phyloP scores from a whole-genome alignment of 2,329 filamentous ascomycete species.

The Epichloe sibirici region DNA sequence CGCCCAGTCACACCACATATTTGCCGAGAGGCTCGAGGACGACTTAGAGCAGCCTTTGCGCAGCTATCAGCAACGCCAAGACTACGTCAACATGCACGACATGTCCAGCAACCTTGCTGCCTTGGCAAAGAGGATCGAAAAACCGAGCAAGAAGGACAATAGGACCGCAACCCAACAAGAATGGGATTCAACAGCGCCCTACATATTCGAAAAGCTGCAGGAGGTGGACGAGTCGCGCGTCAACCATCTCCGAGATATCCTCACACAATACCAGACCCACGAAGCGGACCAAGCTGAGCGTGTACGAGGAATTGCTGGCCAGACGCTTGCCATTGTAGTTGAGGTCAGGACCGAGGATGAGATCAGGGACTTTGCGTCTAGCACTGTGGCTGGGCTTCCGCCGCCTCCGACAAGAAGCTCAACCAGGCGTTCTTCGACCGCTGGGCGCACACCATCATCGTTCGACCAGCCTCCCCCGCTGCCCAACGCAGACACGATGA shows the following conservation, averaged over 20 bases:
- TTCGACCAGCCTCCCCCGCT: conserved; percentile 4
- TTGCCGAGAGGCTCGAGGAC: conserved; percentile 71
- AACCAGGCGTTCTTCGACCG: conserved; percentile 27
- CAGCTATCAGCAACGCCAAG: conserved; percentile 59
- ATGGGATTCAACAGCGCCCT: conserved; percentile 92
- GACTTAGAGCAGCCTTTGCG: conserved; percentile 81
- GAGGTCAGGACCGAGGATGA: conserved; percentile 81
- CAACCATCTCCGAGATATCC: conserved; percentile 78
- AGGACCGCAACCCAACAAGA: conserved; percentile 71
- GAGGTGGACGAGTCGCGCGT: conserved; percentile 78
- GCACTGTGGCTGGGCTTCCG: conserved; percentile 28
- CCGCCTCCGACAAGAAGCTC: conserved; percentile 26
- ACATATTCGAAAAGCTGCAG: conserved; percentile 87
- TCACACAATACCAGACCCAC: conserved; percentile 88
- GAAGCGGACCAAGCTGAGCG: conserved; percentile 80
- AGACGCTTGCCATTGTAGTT: conserved; percentile 68
- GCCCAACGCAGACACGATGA: not conserved
- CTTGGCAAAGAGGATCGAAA: conserved; percentile 80
- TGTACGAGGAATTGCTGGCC: conserved; percentile 60
- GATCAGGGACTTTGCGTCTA: conserved; percentile 57
- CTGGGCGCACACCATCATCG: conserved; percentile 6
- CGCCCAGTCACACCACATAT: conserved; percentile 69
- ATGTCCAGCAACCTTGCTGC: conserved; percentile 70
- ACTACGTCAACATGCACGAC: conserved; percentile 68
- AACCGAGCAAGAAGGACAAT: conserved; percentile 65